These are phyloP conservation scores for Pythium plurisporium DNA, from an alignment of 352 stramenopile species.

Conservation along the genomic window DNA sequence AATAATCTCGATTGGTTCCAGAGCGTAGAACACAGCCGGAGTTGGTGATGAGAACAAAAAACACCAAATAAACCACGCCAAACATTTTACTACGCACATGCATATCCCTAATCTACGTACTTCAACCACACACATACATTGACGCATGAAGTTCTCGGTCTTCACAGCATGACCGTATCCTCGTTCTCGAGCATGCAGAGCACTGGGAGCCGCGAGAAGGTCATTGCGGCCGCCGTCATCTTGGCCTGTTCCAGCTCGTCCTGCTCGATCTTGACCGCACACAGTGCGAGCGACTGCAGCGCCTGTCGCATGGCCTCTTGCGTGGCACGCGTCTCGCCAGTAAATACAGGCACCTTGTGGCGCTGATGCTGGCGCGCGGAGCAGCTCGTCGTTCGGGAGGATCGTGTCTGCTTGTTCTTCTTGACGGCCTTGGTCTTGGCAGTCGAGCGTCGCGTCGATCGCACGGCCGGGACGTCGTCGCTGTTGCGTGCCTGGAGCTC, in stretches of 20 bases:
- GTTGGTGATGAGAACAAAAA: neutral
- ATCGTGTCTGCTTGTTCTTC: neutral
- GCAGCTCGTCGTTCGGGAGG: neutral
- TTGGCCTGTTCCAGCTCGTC: neutral
- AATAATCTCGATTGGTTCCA: no score
- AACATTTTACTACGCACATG: neutral
- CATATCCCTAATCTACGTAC: constrained; percentile 7
- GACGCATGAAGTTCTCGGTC: no score
- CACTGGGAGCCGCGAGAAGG: constrained; percentile 20
- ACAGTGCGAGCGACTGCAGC: constrained; percentile 21
- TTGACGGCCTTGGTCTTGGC: neutral
- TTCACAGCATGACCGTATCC: constrained; percentile 11
- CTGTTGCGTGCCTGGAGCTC: constrained; percentile 8
- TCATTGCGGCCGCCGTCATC: constrained; percentile 18
- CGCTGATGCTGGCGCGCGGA: neutral
- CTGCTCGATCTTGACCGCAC: constrained; percentile 19
- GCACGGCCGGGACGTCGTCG: neutral
- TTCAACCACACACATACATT: neutral
- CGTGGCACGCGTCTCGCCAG: neutral
- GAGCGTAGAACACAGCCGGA: neutral
- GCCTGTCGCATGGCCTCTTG: constrained; percentile 10
- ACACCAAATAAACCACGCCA: neutral
- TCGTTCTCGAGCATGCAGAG: constrained; percentile 26
- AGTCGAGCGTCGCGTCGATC: neutral
- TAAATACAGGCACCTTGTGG: neutral